Evolutionary conservation across 176 grass and related monocot species (phyloP), one percentile per base, ranked within the genome.

Genomic region (Aechmea fasciata): DNA sequence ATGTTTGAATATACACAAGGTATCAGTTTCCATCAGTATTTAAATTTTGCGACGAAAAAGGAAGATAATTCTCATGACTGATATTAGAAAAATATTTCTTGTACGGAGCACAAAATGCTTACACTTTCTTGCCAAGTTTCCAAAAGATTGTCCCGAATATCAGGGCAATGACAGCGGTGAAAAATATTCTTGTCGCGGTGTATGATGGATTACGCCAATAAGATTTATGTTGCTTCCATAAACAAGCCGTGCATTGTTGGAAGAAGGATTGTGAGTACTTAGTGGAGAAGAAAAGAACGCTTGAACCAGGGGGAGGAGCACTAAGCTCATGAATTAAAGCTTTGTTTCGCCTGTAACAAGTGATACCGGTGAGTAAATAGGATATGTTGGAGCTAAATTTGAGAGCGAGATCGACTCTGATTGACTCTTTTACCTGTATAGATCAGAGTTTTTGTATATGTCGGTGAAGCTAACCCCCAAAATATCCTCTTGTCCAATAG

Each of bases 131-230:
- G n/a, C 82, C 91, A 71, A 91, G 78, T 70, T 79, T 88, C 91
- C 91, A 96, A 69, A 96, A 96, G 69, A 90, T 85, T 29, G 73
- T 26, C 50, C 87, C 91, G 67, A 94, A 65, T 57, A 94, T 11
- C 63, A 85, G 19, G 68, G 91, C 74, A 62, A 83, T 82, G 77
- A 87, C 17, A 48, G 86, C 10, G 28, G 85, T 76, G 79, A 80
- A 91, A 25, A 86, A 62, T 69, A 88, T 48, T 65, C 91, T 87
- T 66, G 84, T 83, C 57, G 88, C 75, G 48, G 91, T 96, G 67
- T 91, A 96, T 57, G 83, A 68, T 71, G 91, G 88, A 70, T 77
- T 84, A 82, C 88, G 88, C 91, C 91, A 96, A 53, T 96, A 96
- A 73, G 85, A 79, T 83, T 79, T 82, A 73, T 71, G 84, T 63